Base-by-base conservation (phyloP, 257 asterid species). In the Solanum clarkiae region DNA sequence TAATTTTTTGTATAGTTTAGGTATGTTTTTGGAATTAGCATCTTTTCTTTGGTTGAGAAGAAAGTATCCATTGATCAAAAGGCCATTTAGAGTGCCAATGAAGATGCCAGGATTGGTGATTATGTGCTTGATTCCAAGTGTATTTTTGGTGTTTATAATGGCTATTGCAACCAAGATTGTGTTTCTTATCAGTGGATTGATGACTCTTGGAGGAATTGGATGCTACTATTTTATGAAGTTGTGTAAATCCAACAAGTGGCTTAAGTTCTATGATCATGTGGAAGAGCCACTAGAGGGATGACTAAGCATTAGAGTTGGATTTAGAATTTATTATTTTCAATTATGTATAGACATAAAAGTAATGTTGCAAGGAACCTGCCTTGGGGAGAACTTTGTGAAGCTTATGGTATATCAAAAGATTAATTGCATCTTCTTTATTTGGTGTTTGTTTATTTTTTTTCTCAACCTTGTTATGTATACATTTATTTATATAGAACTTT, bases 1-100 rank as follows among this genome's bases (percentile, higher is more conserved):
- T 3, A 94, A 94, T 86, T 92, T 94, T 86, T 72, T 94, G 85
- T 94, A 94, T 44, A 87, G 97, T 59, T 47, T 94, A 88, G 97
- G 98, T 56, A 93, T 94, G 97, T 77, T 94, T 59, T 84, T 94
- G 81, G 97, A 93, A 90, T 92, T 94, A 57, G 90, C 94, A 4
- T 89, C 97, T 5, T 94, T 93, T 89, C 22, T 94, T 13, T 94
- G 94, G 92, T 62, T 94, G 85, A 90, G 98, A 83, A 80, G 87
- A 87, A 94, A 92, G 88, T 82, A 72, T 77, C 92, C 97, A 4
- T 18, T 40, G 86, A 74, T 88, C 85, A 90, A 91, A 44, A 89
- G 98, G 87, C 97, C 97, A 18, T 94, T 87, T 56, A 92, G 83
- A 44, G 92, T 94, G 88, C 98, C 97, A 13, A 55, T 93, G 18